A percentile compares a stretch with the other conserved stretches of the same genome.
These are phyloP conservation scores for Zoysia japonica DNA, from an alignment of 176 grass and related monocot genomes.

Conservation along the genomic window DNA sequence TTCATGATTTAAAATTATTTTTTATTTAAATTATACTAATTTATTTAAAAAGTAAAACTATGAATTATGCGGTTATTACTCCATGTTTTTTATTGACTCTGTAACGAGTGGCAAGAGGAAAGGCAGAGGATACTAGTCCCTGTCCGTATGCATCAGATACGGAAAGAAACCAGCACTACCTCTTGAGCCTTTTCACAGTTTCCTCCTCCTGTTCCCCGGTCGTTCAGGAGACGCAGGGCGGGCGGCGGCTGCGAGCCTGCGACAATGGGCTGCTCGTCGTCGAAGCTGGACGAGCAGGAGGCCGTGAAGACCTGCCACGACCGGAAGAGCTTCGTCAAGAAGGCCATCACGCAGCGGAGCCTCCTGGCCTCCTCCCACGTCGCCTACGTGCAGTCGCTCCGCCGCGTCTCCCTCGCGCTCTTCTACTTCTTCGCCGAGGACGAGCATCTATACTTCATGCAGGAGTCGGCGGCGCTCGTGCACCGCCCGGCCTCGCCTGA, in stretches of 20 bases:
- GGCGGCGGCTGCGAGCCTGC: neutral
- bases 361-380: constrained; percentile 66
- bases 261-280: constrained; percentile 93
- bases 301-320: constrained; percentile 71
- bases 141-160: constrained; percentile 27
- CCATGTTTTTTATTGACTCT: too few species aligned
- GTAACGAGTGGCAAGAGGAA: too few species aligned
- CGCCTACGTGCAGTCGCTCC: constrained; percentile 69
- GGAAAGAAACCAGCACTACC: neutral
- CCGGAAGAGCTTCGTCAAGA: constrained; percentile 74
- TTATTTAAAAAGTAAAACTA: too few species aligned
- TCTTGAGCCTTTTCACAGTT: neutral
- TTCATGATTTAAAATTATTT: too few species aligned
- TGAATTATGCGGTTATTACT: too few species aligned
- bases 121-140: neutral
- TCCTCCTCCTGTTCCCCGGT: neutral
- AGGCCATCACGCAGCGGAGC: constrained; percentile 68
- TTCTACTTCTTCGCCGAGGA: constrained; percentile 72
- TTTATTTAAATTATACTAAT: too few species aligned
- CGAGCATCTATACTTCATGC: constrained; percentile 58
- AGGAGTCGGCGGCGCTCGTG: constrained; percentile 15
- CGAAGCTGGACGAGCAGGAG: constrained; percentile 76
- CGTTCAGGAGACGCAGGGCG: neutral
- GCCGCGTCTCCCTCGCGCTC: constrained; percentile 64
- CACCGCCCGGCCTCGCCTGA: constrained; percentile 46